Percentiles rank a stretch among this genome's conserved stretches.
Evolutionary conservation across 1,139 yeast genomes (phyloP).

Genomic region (Petasospora fabianii): DNA sequence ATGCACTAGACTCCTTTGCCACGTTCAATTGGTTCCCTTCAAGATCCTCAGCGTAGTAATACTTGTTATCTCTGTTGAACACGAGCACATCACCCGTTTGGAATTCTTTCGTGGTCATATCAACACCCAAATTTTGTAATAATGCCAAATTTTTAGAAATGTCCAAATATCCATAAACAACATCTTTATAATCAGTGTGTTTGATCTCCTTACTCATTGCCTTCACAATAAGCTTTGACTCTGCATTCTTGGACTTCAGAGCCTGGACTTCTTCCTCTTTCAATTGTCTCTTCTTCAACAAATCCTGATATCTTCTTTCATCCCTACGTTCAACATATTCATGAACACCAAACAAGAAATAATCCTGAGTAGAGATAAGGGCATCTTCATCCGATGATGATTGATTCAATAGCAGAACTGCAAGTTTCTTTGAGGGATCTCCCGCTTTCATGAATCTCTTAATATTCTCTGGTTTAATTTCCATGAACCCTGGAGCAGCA

Average conservation of each 20-base stretch:
- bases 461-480: constrained; percentile 16
- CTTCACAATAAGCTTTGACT: constrained; percentile 41
- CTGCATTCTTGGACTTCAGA: constrained; percentile 44
- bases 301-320: constrained; percentile 40
- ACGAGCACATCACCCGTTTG: constrained; percentile 45
- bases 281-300: constrained; percentile 37
- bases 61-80: constrained; percentile 32
- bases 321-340: constrained; percentile 47
- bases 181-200: constrained; percentile 41
- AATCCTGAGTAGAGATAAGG: constrained; percentile 20
- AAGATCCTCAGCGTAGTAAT: constrained; percentile 35
- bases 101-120: constrained; percentile 34
- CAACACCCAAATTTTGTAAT: constrained; percentile 41
- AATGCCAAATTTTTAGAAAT: constrained; percentile 35
- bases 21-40: constrained; percentile 26
- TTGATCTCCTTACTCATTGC: constrained; percentile 50
- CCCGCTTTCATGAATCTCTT: constrained; percentile 6
- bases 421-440: constrained; percentile 5
- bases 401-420: constrained; percentile 13
- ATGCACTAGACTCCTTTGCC: constrained; percentile 5
- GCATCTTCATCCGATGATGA: constrained; percentile 4
- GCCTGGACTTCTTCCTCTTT: constrained; percentile 42
- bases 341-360: constrained; percentile 34
- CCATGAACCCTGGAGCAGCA: constrained; percentile 31
- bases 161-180: constrained; percentile 52